These are phyloP conservation scores for Dendryphion nanum DNA, from an alignment of 2,329 filamentous ascomycete genomes.

Conservation along the genomic window DNA sequence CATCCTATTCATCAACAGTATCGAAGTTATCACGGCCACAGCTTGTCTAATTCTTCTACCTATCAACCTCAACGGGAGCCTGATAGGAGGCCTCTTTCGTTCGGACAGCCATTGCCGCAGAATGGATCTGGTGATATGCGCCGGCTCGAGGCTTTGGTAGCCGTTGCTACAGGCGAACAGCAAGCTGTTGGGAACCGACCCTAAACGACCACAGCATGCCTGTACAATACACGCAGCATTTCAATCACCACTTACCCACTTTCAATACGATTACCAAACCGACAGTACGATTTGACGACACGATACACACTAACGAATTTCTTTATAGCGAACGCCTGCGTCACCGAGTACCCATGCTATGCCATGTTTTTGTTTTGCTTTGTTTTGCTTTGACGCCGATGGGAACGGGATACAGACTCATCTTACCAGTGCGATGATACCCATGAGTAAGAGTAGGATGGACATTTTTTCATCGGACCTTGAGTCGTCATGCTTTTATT, in stretches of 20 bases:
- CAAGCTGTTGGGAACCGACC: slow-evolving; percentile 33
- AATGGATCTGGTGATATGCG: slow-evolving; percentile 50
- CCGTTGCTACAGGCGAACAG: slow-evolving; percentile 61
- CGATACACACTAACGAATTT: slow-evolving; percentile 11
- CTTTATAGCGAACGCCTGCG: slow-evolving; percentile 8
- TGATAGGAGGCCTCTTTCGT: slow-evolving; percentile 26
- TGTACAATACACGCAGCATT: neutral
- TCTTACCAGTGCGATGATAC: slow-evolving; percentile 26
- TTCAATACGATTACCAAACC: slow-evolving; percentile 2
- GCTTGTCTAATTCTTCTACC: slow-evolving; percentile 19
- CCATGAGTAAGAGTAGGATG: slow-evolving; percentile 20
- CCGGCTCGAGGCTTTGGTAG: slow-evolving; percentile 62
- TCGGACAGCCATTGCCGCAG: slow-evolving; percentile 34
- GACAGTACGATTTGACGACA: slow-evolving; percentile 15
- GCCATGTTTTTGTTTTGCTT: slow-evolving; percentile 6
- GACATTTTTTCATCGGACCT: slow-evolving; percentile 12
- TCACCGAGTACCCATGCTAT: slow-evolving; percentile 5
- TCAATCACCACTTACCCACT: neutral
- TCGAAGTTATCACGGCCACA: slow-evolving; percentile 29
- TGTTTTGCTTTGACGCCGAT: slow-evolving; percentile 13
- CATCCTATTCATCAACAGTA: slow-evolving; percentile 32
- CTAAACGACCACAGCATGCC: slow-evolving; percentile 3
- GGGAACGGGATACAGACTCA: slow-evolving; percentile 11
- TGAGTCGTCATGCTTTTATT: slow-evolving; percentile 7
- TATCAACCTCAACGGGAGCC: slow-evolving; percentile 32